Base-by-base conservation (phyloP, 306 rosid genomes). In the Trifolium repens region DNA sequence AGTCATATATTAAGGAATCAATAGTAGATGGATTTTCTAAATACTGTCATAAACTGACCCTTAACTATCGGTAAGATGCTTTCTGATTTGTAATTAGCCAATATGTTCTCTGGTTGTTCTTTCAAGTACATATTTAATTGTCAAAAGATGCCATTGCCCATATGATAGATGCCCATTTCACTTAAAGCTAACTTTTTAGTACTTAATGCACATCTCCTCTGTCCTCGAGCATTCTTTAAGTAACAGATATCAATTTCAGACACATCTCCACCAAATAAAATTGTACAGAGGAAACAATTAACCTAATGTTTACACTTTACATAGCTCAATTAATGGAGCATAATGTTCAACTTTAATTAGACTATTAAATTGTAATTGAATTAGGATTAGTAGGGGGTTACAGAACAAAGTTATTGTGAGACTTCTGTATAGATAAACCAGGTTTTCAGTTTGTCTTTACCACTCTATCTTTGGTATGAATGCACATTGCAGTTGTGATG, bases 61-160 rank as follows among this genome's bases (percentile, higher is more conserved):
- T 46, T 59, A 67, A 76, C 17, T 22, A 77, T 19, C 15, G 22
- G 40, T 9, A 77, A 77, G 42, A 69, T 34, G 49, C 39, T 16
- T 67, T 67, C 72, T 12, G 53, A 12, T 61, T 7, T 64, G 50
- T 50, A 35, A 67, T 43, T 57, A 15, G 49, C 9, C 61, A 39
- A 72, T 26, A 40, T 27, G 67, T 55, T 9, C 60, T 16, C 47
- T 42, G 15, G 9, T 69, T 75, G 43, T 53, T 52, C 57, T 22
- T 46, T 52, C 72, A 10, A 42, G 67, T 9, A 24, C 57, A 10
- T 37, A 13, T 37, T 50, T 5, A 52, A 52, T 22, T 14, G 64
- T 64, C 59, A 61, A 73, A 27, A 73, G 47, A 73, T 60, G 34
- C 5, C 77, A 57, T 42, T 17, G 19, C 19, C 19, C 19, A 17